Percentiles rank a stretch among this genome's conserved stretches.
phyloP scores from a whole-genome alignment of 129 eudicot genomes.

The carrot (Daucus carota) region DNA sequence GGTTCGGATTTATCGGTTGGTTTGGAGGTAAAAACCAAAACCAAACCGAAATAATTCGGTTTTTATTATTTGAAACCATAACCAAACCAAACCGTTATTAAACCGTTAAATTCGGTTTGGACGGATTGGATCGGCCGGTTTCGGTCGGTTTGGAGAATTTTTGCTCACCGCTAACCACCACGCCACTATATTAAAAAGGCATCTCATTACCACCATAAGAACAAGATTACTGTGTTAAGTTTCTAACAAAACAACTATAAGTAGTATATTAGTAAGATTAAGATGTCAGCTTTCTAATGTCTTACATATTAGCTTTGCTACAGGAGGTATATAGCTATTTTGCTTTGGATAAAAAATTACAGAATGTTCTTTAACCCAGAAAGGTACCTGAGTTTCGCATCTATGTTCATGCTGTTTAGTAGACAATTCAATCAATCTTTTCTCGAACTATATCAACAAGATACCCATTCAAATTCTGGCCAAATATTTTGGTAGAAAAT shows the following conservation, averaged over 20 bases:
- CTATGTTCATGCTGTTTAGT: background rate
- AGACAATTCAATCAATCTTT: background rate
- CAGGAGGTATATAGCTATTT: background rate
- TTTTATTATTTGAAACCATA: too few species aligned
- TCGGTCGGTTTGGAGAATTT: too few species aligned
- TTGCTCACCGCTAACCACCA: too few species aligned
- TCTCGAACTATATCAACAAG: background rate
- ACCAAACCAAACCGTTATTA: too few species aligned
- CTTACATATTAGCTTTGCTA: background rate
- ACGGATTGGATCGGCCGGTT: too few species aligned
- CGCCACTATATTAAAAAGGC: background rate
- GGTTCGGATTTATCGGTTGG: too few species aligned
- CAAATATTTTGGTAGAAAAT: conserved; percentile 67
- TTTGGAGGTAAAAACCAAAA: too few species aligned
- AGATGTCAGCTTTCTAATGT: background rate
- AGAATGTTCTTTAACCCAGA: too few species aligned
- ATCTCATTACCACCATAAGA: background rate
- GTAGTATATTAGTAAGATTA: background rate
- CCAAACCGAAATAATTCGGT: too few species aligned
- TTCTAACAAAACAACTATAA: too few species aligned
- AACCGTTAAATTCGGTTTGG: too few species aligned
- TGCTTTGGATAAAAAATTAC: background rate
- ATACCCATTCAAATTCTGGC: conserved; percentile 13
- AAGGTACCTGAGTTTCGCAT: background rate
- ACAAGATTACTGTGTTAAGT: too few species aligned